Conservation (phyloP, 2,329 filamentous ascomycete species). For the Tolypocladium tropicale region DNA sequence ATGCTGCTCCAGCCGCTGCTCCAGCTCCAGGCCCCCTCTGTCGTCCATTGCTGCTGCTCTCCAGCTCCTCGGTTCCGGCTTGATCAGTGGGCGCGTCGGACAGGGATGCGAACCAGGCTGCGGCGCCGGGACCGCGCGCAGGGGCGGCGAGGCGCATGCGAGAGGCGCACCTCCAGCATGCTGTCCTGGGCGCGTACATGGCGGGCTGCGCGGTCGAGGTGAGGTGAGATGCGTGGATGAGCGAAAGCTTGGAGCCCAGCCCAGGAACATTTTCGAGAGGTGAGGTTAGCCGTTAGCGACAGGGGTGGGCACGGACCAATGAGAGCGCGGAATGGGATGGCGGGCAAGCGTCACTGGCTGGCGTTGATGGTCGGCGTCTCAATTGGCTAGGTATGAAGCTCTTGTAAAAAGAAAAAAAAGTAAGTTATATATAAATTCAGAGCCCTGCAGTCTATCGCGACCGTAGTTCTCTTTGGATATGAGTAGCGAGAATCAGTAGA, state of each 20-base stretch:
- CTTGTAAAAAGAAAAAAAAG: no score
- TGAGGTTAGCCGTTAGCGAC: neutral
- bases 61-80: neutral
- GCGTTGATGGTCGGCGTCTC: neutral
- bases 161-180: slow-evolving; percentile 24
- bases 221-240: neutral
- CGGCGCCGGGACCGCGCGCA: slow-evolving; percentile 8
- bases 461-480: no score
- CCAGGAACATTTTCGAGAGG: neutral
- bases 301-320: neutral
- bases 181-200: slow-evolving; percentile 24
- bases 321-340: neutral
- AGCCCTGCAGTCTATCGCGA: no score
- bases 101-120: slow-evolving; percentile 14
- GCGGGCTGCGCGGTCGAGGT: slow-evolving; percentile 3
- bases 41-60: neutral
- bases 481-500: neutral
- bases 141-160: slow-evolving; percentile 12
- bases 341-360: neutral
- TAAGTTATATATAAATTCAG: no score
- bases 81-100: slow-evolving; percentile 5
- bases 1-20: neutral
- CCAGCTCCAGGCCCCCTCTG: neutral
- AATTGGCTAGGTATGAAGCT: no score
- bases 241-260: neutral